Conservation (phyloP, 2,329 filamentous ascomycete genomes). For the Cryphonectria japonica region DNA sequence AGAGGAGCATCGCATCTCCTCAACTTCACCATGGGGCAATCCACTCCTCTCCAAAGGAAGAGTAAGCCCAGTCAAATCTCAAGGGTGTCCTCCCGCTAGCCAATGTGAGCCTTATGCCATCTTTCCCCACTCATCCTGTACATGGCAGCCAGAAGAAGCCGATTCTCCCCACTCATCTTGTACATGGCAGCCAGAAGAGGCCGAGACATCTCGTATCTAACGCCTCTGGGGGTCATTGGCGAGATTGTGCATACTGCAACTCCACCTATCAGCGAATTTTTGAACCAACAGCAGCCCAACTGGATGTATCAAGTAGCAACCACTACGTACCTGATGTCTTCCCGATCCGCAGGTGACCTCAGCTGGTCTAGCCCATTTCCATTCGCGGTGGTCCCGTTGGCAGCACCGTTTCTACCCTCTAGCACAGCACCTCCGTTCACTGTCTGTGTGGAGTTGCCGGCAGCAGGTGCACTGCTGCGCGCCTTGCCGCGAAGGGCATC, state of each 20-base stretch:
- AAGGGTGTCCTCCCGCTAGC: neutral
- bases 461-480: conserved; percentile 48
- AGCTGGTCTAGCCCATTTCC: neutral
- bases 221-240: conserved; percentile 1
- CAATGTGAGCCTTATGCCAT: neutral
- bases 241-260: neutral
- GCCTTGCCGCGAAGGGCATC: conserved; percentile 73
- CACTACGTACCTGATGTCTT: conserved; percentile 16
- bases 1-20: neutral
- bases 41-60: neutral
- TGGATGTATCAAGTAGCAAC: neutral
- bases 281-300: too few relatives aligned
- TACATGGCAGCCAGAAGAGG: neutral
- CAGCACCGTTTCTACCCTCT: neutral
- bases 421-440: neutral
- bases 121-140: neutral
- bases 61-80: neutral
- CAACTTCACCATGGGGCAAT: neutral
- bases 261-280: neutral
- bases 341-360: conserved; percentile 11
- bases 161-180: neutral
- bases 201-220: neutral
- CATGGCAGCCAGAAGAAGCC: neutral
- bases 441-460: conserved; percentile 3
- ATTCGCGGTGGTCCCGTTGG: neutral